Evolutionary conservation across 352 stramenopile species (phyloP).

Genomic region (Phytophthora citricola): DNA sequence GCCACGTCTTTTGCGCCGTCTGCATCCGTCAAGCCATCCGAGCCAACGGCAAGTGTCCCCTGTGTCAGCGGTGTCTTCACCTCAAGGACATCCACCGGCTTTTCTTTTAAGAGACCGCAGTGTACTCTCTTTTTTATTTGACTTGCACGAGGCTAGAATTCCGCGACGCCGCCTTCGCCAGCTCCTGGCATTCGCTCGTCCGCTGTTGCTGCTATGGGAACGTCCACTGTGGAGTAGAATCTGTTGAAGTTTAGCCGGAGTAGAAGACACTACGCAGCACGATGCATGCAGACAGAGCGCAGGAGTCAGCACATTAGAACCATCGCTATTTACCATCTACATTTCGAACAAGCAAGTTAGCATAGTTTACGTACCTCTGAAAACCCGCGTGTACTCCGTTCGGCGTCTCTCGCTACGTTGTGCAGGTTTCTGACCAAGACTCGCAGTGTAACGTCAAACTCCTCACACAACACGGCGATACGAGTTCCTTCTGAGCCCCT

Average conservation of each 20-base stretch:
- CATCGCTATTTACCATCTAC: conserved; percentile 26
- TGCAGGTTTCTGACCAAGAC: conserved; percentile 39
- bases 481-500: conserved; percentile 21
- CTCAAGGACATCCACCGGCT: conserved; percentile 81
- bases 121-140: conserved; percentile 23
- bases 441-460: conserved; percentile 33
- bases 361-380: conserved; percentile 44
- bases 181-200: conserved; percentile 7
- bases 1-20: conserved; percentile 80
- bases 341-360: conserved; percentile 11
- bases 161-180: conserved; percentile 6
- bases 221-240: conserved; percentile 39
- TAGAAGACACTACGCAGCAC: conserved; percentile 54
- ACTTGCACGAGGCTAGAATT: conserved; percentile 21
- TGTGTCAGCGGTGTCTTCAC: conserved; percentile 71
- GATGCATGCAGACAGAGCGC: conserved; percentile 22
- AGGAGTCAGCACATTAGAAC: conserved; percentile 36
- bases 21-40: conserved; percentile 78
- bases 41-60: conserved; percentile 74
- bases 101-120: conserved; percentile 64
- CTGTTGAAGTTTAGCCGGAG: conserved; percentile 68
- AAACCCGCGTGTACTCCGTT: conserved; percentile 46
- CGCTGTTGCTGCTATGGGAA: conserved; percentile 12
- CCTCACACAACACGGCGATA: conserved; percentile 26
- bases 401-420: conserved; percentile 21